A percentile compares a stretch with the other conserved stretches of the same genome.
Conservation (phyloP, 73 alveolate genomes). For the Tetrahymena elliotti region DNA sequence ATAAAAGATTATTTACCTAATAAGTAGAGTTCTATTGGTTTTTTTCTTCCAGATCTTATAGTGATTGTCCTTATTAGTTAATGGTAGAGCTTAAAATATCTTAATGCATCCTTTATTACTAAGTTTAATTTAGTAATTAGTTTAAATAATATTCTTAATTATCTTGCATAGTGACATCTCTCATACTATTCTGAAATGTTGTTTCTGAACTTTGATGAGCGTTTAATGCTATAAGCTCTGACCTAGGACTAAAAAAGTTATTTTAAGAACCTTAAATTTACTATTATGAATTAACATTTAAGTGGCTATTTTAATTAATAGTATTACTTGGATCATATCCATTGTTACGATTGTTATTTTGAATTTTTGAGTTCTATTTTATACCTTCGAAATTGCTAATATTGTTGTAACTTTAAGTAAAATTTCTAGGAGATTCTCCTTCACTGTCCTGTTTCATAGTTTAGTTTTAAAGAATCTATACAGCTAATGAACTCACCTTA, state of each 20-base stretch:
- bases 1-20: not conserved
- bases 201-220: not conserved
- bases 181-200: not conserved
- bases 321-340: not conserved
- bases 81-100: not conserved
- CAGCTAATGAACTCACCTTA: not conserved
- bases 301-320: not conserved
- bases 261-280: not conserved
- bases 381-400: not conserved
- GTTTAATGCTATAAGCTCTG: not conserved
- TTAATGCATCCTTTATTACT: not conserved
- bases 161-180: not conserved
- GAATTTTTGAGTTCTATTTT: not conserved
- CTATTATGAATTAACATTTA: not conserved
- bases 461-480: not conserved
- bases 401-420: not conserved
- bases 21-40: not conserved
- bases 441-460: not conserved
- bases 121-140: not conserved
- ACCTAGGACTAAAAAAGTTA: not conserved
- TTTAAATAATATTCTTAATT: not conserved
- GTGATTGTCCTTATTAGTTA: not conserved
- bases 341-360: not conserved
- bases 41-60: not conserved
- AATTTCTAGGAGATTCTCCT: not conserved